Conservation (phyloP, 345 rosid genomes). For the Stellera chamaejasme region DNA sequence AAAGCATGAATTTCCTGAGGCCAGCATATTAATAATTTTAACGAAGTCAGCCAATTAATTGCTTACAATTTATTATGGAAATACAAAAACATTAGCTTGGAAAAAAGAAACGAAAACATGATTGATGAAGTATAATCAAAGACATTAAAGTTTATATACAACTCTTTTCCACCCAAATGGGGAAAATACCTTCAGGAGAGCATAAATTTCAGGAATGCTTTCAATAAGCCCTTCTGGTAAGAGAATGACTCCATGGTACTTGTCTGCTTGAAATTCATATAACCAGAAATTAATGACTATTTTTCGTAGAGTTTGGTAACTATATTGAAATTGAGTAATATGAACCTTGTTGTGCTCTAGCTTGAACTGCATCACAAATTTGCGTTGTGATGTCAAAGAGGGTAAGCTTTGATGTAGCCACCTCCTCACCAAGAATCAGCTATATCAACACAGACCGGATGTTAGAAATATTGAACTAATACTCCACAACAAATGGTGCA, state of each 20-base stretch:
- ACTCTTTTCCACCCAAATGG: not conserved
- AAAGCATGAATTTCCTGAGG: slow-evolving; percentile 79
- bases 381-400: slow-evolving; percentile 83
- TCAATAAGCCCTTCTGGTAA: slow-evolving; percentile 97
- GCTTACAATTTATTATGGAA: too few relatives aligned
- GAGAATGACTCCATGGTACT: slow-evolving; percentile 90
- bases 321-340: slow-evolving; percentile 8
- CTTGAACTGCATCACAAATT: slow-evolving; percentile 96
- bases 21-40: slow-evolving; percentile 13
- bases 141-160: too few relatives aligned
- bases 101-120: too few relatives aligned
- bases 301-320: not conserved
- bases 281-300: slow-evolving; percentile 16
- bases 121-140: not conserved
- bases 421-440: slow-evolving; percentile 98
- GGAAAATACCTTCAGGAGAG: slow-evolving; percentile 69
- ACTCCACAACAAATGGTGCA: not conserved
- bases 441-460: slow-evolving; percentile 18
- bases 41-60: too few relatives aligned
- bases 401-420: slow-evolving; percentile 97
- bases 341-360: slow-evolving; percentile 80
- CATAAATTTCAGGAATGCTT: slow-evolving; percentile 95
- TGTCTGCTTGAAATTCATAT: slow-evolving; percentile 41
- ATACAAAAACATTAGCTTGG: too few relatives aligned
- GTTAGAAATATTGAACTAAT: not conserved